A percentile compares a stretch with the other conserved stretches of the same genome.
These are phyloP conservation scores for Bryopsis sp. DNA, from an alignment of 139 green algal species.

Conservation along the genomic window DNA sequence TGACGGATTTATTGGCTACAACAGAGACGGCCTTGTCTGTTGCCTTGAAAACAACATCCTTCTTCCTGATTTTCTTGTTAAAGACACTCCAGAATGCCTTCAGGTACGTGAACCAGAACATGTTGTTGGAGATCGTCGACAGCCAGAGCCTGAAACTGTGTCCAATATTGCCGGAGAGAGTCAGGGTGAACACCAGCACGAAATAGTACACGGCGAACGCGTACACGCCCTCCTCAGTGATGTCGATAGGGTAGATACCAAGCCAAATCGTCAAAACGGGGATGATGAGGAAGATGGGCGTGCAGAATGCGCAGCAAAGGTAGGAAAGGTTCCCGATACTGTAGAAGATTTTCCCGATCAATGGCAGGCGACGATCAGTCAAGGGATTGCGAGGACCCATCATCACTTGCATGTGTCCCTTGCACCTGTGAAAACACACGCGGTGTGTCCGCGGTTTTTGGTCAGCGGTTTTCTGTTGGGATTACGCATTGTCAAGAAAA, in stretches of 20 bases:
- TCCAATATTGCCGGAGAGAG: conserved; percentile 20
- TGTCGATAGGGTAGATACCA: conserved; percentile 31
- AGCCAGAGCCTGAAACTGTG: conserved; percentile 26
- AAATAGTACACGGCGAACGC: conserved; percentile 26
- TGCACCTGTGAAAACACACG: neutral
- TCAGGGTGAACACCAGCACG: conserved; percentile 21
- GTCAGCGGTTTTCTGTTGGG: too few species aligned
- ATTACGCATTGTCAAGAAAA: too few species aligned
- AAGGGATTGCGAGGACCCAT: conserved; percentile 27
- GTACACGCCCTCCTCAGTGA: conserved; percentile 19
- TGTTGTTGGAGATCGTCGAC: conserved; percentile 28
- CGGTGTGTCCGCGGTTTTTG: too few species aligned
- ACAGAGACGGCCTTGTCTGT: too few species aligned
- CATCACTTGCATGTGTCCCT: conserved; percentile 31
- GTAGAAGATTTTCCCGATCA: conserved; percentile 27
- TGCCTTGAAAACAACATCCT: too few species aligned
- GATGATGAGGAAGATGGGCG: conserved; percentile 27
- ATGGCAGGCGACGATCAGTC: conserved; percentile 17
- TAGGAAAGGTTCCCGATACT: conserved; percentile 3
- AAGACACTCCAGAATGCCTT: conserved; percentile 19
- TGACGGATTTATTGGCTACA: too few species aligned
- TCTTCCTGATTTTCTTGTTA: too few species aligned
- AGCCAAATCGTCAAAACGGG: conserved; percentile 29
- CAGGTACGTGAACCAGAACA: conserved; percentile 33
- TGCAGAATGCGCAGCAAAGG: neutral